phyloP scores from a whole-genome alignment of 2,329 filamentous ascomycete species.

The Trichophyton rubrum region DNA sequence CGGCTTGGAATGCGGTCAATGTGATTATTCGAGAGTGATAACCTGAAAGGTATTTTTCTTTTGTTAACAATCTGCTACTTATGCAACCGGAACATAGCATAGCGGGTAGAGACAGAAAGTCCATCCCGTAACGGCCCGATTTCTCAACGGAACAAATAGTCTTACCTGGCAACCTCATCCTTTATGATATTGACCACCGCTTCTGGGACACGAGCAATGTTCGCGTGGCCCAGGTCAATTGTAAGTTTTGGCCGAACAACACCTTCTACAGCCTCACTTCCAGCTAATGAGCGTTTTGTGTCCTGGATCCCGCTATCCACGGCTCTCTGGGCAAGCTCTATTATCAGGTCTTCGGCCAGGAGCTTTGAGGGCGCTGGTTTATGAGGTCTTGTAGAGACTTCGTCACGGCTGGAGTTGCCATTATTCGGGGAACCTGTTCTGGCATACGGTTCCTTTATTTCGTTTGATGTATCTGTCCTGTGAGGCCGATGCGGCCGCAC shows the following conservation, averaged over 20 bases:
- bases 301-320: conserved; percentile 38
- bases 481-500: conserved; percentile 23
- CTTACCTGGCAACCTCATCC: conserved; percentile 41
- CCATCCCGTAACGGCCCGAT: not conserved
- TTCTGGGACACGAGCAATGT: conserved; percentile 37
- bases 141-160: not conserved
- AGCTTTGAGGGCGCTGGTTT: conserved; percentile 20
- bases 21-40: conserved; percentile 41
- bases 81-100: not conserved
- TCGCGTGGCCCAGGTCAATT: conserved; percentile 39
- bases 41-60: conserved; percentile 20
- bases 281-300: conserved; percentile 36
- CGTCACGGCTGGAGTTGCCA: conserved; percentile 20
- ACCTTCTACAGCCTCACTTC: conserved; percentile 34
- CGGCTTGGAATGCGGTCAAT: conserved; percentile 38
- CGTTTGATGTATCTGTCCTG: conserved; percentile 21
- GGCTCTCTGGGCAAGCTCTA: conserved; percentile 33
- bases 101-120: not conserved
- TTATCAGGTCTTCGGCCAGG: conserved; percentile 33
- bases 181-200: conserved; percentile 41
- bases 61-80: not conserved
- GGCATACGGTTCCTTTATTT: conserved; percentile 24
- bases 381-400: conserved; percentile 18
- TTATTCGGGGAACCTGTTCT: conserved; percentile 20
- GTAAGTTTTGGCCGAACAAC: conserved; percentile 39